Evolutionary conservation across 805 yeast species (phyloP), one percentile per base, ranked within the genome.

Genomic region (Ascoidea rubescens): DNA sequence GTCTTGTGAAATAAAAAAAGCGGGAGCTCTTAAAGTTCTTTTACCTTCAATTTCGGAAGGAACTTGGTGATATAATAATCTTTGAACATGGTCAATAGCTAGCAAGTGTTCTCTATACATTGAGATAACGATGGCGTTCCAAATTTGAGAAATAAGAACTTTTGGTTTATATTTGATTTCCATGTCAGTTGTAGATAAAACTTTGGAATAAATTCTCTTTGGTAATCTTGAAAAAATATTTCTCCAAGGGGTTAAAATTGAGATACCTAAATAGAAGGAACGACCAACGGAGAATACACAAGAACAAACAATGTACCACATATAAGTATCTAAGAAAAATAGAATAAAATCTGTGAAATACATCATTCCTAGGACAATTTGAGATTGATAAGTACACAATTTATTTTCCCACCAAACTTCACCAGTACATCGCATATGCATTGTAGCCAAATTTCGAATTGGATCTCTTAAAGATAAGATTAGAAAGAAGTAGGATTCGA

Each of bases 191-290:
- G 99, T 93, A 48, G 98, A 98, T 71, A 93, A 79, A 59, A 93
- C 84, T 80, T 93, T 93, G 53, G 97, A 88, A 77, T 93, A 95
- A 60, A 93, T 88, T 82, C 99, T 88, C 82, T 93, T 93, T 67
- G 99, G 99, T 67, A 93, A 75, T 71, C 99, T 84, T 52, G 96
- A 83, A 77, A 91, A 93, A 61, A 93, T 90, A 69, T 95, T 93
- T 80, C 98, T 87, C 99, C 99, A 93, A 57, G 99, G 99, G 46
- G 99, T 93, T 76, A 90, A 81, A 59, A 93, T 91, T 48, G 99
- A 93, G 62, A 93, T 90, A 84, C 99, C 99, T 70, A 95, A 78
- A 77, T 91, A 93, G 79, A 93, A 93, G 14, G 99, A 93, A 67
- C 96, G 87, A 62, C 96, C 97, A 64, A 93, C 88, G 56, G 98